Evolutionary conservation across 768 basidiomycete species (phyloP), one percentile per base, ranked within the genome.

Genomic region (Rhizopogon salebrosus): DNA sequence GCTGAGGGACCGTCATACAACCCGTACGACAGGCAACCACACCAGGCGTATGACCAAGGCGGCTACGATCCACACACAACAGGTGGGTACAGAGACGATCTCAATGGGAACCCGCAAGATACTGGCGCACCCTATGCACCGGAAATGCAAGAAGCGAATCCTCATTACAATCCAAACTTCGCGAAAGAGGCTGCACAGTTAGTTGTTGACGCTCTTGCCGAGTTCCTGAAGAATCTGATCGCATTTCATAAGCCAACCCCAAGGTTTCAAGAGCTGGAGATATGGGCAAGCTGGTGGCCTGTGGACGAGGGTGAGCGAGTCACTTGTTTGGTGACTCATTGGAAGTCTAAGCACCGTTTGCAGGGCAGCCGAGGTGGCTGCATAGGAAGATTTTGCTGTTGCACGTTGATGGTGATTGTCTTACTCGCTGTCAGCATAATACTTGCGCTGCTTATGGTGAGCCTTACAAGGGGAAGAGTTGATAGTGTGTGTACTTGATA

Each of bases 311-410:
- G 85, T 84, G 50, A 34, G 65, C 14, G 34, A 34, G 9, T 31
- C 18, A 16, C 23, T 34, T 49, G 41, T 24, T 39, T 11, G 41
- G 45, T 14, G 39, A 29, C 8, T 48, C 20, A 6, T 35, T 8
- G 7, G 20, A 9, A 40, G 31, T 20, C 1, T 7, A n/a, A 34
- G 40, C 39, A 16, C 60, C 39, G 10, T 40, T 34, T 4, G 11
- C 41, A 87, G 85, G 87, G 88, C 14, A 72, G 82, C 50, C 71
- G 84, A 53, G 76, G 71, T 26, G 65, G 81, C 18, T 86, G 84
- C 64, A 65, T 82, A 36, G 82, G 85, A 49, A 70, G 90, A 57
- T 85, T 92, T 67, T 85, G 80, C 66, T 89, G 83, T 60, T 93
- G 90, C 68, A 83, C 84, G 11, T 45, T 92, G 20, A 75, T 92